Base-by-base conservation (phyloP, 441 rosid species). In the Eruca vesicaria region DNA sequence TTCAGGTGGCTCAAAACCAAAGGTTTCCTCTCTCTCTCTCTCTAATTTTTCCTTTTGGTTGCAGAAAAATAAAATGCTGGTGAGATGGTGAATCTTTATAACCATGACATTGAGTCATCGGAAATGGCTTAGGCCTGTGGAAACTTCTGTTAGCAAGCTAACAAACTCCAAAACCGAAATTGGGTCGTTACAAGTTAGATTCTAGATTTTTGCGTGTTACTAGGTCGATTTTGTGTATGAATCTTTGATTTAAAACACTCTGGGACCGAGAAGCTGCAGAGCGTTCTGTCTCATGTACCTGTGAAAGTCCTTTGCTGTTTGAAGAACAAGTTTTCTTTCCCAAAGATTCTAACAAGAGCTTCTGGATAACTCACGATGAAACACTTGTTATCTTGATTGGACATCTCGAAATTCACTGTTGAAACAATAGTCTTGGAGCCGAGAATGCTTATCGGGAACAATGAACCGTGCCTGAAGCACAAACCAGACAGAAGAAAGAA, bases 251-350 rank as follows among this genome's bases (percentile, higher is more conserved):
- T 12, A n/a, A 74, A 52, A 50, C 74, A 62, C 23, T 66, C 79
- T 9, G 60, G 75, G 63, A 19, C 88, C 84, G 18, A 81, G 66
- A 45, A 77, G 79, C 41, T 69, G 72, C 72, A 81, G 41, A 48
- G 75, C 70, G 33, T 82, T 64, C 61, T 74, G 74, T 74, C 82
- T 79, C 12, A 85, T 74, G 72, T 81, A 81, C 75, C 68, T 82
- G 71, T 82, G 80, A 68, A 78, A 52, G 21, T 74, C 58, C 10
- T 21, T 66, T 14, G 53, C 86, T 73, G 76, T 33, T 69, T 62
- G 14, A 78, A 79, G 15, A 79, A 69, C 48, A 79, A 68, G 59
- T 73, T 81, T 36, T 85, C 79, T 66, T 55, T 61, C 52, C 85
- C 86, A 14, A 74, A 63, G 33, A 83, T 71, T 55, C 75, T 70